Evolutionary conservation across 2,329 filamentous ascomycete genomes (phyloP).

Genomic region (Curvularia verruculosa): DNA sequence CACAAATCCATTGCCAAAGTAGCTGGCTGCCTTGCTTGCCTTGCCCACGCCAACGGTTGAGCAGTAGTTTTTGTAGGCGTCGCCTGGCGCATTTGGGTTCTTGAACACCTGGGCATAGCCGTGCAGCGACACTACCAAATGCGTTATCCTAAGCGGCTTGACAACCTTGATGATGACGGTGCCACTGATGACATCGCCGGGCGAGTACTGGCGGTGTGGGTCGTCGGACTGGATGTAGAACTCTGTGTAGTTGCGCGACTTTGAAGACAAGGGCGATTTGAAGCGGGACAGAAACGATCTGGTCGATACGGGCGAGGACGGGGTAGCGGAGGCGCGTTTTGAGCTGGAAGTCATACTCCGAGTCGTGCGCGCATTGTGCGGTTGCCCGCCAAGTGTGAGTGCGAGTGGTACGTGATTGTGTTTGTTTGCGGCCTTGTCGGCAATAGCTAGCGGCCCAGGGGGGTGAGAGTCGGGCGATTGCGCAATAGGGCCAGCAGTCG

Average conservation of each 20-base stretch:
- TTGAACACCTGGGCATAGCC: slow-evolving; percentile 82
- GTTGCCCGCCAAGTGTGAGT: slow-evolving; percentile 37
- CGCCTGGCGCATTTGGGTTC: slow-evolving; percentile 66
- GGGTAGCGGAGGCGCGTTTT: slow-evolving; percentile 39
- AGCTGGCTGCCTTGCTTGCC: slow-evolving; percentile 59
- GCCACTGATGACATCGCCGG: slow-evolving; percentile 76
- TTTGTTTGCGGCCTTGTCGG: not conserved
- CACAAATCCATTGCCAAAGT: slow-evolving; percentile 78
- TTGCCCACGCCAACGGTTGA: slow-evolving; percentile 61
- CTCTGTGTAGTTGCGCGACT: slow-evolving; percentile 72
- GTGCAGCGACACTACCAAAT: slow-evolving; percentile 77
- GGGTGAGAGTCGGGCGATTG: not conserved
- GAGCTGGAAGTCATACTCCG: slow-evolving; percentile 50
- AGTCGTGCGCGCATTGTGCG: slow-evolving; percentile 48
- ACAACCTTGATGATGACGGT: slow-evolving; percentile 73
- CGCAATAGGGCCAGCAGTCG: slow-evolving; percentile 3
- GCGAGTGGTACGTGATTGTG: slow-evolving; percentile 10
- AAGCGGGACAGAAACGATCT: slow-evolving; percentile 60
- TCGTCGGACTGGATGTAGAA: slow-evolving; percentile 80
- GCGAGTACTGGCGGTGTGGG: slow-evolving; percentile 76
- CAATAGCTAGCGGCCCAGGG: not conserved
- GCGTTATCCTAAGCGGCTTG: slow-evolving; percentile 78
- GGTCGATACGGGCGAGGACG: slow-evolving; percentile 35
- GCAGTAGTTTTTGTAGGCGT: slow-evolving; percentile 56
- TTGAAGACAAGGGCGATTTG: slow-evolving; percentile 60